Evolutionary conservation across 2,329 filamentous ascomycete species (phyloP).

Genomic region (Tolypocladium nubicola): DNA sequence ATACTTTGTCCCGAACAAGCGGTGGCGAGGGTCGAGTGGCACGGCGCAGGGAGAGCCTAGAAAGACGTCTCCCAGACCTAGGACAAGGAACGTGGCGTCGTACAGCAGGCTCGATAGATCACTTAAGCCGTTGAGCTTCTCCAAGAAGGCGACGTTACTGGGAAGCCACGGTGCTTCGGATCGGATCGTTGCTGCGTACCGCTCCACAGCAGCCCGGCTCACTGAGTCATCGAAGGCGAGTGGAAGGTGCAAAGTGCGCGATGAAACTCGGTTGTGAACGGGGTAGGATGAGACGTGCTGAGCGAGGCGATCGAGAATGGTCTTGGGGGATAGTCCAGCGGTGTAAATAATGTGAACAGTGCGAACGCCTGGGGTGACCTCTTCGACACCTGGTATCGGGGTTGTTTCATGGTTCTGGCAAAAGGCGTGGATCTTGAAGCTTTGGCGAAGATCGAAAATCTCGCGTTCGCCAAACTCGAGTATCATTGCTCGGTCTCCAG

Average conservation of each 20-base stretch:
- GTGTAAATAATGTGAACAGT: slow-evolving; percentile 21
- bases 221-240: slow-evolving; percentile 27
- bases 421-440: slow-evolving; percentile 22
- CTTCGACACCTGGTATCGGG: slow-evolving; percentile 17
- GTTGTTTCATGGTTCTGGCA: slow-evolving; percentile 16
- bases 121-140: slow-evolving; percentile 20
- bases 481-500: slow-evolving; percentile 22
- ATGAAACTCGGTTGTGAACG: slow-evolving; percentile 12
- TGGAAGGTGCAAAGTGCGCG: slow-evolving; percentile 22
- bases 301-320: slow-evolving; percentile 10
- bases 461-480: slow-evolving; percentile 19
- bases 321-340: slow-evolving; percentile 6
- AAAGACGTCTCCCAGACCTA: slow-evolving; percentile 29
- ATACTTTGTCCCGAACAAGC: slow-evolving; percentile 25
- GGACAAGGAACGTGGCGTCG: slow-evolving; percentile 23
- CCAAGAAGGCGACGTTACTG: slow-evolving; percentile 46
- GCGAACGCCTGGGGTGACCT: slow-evolving; percentile 22
- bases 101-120: slow-evolving; percentile 14
- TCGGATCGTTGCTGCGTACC: slow-evolving; percentile 52
- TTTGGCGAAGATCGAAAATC: slow-evolving; percentile 20
- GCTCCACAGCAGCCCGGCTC: slow-evolving; percentile 39
- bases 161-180: slow-evolving; percentile 52
- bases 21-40: slow-evolving; percentile 22
- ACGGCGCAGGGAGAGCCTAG: slow-evolving; percentile 25
- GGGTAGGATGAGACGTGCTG: slow-evolving; percentile 14